A percentile compares a stretch with the other conserved stretches of the same genome.
Evolutionary conservation across 1,284 basidiomycete species (phyloP).

Genomic region (Boletus mariae): DNA sequence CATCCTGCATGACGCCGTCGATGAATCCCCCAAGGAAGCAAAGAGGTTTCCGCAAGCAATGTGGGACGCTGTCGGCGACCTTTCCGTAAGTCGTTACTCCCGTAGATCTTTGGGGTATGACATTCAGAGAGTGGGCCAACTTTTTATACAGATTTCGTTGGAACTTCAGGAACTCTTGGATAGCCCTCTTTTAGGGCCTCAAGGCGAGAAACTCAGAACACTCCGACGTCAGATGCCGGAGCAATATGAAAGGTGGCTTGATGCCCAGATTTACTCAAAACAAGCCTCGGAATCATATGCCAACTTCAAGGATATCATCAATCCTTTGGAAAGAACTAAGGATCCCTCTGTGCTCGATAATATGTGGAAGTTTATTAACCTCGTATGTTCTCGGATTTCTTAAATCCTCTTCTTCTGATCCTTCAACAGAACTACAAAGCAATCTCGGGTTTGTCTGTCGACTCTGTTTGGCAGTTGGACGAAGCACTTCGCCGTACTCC

Average conservation of each 20-base stretch:
- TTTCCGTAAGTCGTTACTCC: constrained; percentile 55
- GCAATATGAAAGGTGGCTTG: constrained; percentile 58
- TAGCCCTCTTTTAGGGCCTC: constrained; percentile 49
- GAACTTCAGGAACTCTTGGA: constrained; percentile 63
- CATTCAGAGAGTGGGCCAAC: constrained; percentile 1
- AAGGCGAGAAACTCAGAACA: constrained; percentile 49
- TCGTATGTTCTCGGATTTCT: constrained; percentile 35
- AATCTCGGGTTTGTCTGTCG: constrained; percentile 49
- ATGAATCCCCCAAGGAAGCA: constrained; percentile 65
- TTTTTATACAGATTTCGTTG: constrained; percentile 47
- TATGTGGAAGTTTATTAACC: constrained; percentile 63
- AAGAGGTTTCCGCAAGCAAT: constrained; percentile 70
- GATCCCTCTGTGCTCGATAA: constrained; percentile 46
- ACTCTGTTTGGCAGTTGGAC: constrained; percentile 62
- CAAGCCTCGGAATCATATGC: constrained; percentile 48
- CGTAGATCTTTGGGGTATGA: constrained; percentile 34
- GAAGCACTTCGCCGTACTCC: constrained; percentile 50
- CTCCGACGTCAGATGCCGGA: constrained; percentile 49
- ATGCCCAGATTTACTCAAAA: constrained; percentile 60
- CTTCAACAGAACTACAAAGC: constrained; percentile 53
- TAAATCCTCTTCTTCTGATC: neutral
- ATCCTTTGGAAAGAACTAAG: constrained; percentile 55
- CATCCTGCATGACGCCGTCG: constrained; percentile 62
- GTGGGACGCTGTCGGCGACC: constrained; percentile 74
- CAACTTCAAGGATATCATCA: constrained; percentile 54